These are phyloP conservation scores for Ailanthus altissimus DNA, from an alignment of 345 rosid genomes.

Conservation along the genomic window DNA sequence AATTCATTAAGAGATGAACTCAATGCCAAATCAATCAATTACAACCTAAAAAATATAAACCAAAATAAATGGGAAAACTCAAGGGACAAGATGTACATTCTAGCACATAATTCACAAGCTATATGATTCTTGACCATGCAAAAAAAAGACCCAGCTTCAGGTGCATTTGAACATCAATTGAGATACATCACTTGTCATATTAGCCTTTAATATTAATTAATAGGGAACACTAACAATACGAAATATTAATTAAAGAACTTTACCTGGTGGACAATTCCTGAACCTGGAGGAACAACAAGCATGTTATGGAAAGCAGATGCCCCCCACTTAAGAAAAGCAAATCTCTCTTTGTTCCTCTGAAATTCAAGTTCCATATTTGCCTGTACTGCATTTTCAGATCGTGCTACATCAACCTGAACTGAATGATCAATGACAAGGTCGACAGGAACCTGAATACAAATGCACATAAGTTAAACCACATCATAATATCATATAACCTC, in stretches of 20 bases:
- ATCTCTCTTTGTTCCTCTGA: constrained; percentile 65
- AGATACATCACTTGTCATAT: background rate
- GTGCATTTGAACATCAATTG: background rate
- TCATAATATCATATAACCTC: background rate
- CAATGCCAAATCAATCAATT: background rate
- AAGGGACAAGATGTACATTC: background rate
- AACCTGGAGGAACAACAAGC: constrained; percentile 76
- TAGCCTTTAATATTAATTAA: background rate
- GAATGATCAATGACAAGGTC: constrained; percentile 89
- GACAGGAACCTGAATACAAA: constrained; percentile 68
- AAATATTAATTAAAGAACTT: background rate
- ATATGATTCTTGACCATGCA: constrained; percentile 11
- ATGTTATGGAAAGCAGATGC: constrained; percentile 67
- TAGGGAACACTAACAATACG: background rate
- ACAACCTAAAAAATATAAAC: background rate
- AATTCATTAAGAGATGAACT: constrained; percentile 16
- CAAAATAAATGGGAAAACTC: background rate
- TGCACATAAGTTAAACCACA: constrained; percentile 1
- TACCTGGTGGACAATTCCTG: constrained; percentile 86
- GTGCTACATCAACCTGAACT: constrained; percentile 82
- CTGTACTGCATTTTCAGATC: constrained; percentile 70
- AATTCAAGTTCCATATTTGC: constrained; percentile 74
- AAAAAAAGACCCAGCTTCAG: background rate
- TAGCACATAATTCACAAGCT: constrained; percentile 2
- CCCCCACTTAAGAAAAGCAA: constrained; percentile 75